Conservation (phyloP, 2,329 filamentous ascomycete species). For the Fusarium falciforme region DNA sequence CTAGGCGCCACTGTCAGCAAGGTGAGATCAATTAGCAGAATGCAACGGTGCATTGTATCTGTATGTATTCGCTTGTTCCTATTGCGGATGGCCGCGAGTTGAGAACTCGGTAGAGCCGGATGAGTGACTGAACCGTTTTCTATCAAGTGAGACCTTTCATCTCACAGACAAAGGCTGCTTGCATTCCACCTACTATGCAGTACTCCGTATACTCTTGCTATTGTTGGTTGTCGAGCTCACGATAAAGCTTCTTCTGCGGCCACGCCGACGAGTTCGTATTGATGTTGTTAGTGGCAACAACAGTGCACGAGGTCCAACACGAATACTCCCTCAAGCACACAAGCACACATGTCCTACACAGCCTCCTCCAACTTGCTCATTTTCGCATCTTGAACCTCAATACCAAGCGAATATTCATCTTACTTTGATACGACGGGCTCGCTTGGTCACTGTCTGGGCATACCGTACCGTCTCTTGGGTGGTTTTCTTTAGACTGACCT, state of each 20-base stretch:
- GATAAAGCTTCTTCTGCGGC: neutral
- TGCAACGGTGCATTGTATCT: neutral
- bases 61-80: neutral
- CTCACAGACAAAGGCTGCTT: neutral
- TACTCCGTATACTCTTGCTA: neutral
- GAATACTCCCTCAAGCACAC: neutral
- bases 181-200: neutral
- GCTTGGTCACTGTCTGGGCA: neutral
- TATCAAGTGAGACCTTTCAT: neutral
- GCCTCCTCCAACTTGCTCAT: neutral
- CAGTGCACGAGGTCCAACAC: constrained; percentile 1
- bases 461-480: neutral
- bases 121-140: neutral
- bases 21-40: neutral
- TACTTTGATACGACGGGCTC: neutral
- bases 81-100: neutral
- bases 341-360: neutral
- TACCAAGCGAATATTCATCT: neutral
- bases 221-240: neutral
- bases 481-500: neutral
- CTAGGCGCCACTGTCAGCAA: neutral
- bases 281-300: neutral
- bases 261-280: neutral
- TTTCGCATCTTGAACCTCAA: neutral
- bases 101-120: neutral